Evolutionary conservation across 352 stramenopile genomes (phyloP).

Genomic region (Achlya hypogyna): DNA sequence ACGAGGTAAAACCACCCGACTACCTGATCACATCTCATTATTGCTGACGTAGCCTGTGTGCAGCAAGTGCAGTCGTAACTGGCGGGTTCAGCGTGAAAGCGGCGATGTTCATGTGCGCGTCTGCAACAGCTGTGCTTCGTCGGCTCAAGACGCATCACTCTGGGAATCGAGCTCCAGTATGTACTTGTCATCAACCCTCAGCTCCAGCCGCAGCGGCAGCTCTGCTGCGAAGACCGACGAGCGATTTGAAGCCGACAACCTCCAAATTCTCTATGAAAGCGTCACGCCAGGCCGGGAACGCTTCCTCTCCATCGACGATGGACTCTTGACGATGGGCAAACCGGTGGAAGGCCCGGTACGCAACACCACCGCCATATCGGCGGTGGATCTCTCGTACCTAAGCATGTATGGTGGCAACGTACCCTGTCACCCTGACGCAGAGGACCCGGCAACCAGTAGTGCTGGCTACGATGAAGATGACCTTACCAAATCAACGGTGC

Average conservation of each 20-base stretch:
- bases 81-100: background rate
- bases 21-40: background rate
- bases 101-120: background rate
- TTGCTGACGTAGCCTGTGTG: background rate
- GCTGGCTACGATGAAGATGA: background rate
- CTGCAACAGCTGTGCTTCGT: background rate
- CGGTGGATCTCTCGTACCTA: background rate
- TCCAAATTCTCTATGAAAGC: background rate
- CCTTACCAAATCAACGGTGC: background rate
- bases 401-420: background rate
- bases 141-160: background rate
- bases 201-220: background rate
- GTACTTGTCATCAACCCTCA: background rate
- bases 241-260: background rate
- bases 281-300: background rate
- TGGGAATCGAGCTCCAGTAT: background rate
- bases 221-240: background rate
- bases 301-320: background rate
- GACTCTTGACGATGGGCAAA: background rate
- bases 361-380: background rate
- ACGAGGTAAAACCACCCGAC: background rate
- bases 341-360: background rate
- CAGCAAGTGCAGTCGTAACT: background rate
- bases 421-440: background rate
- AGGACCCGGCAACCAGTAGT: background rate